These are phyloP conservation scores for Lecanicillium sp. DNA, from an alignment of 2,329 filamentous ascomycete species.

Conservation along the genomic window DNA sequence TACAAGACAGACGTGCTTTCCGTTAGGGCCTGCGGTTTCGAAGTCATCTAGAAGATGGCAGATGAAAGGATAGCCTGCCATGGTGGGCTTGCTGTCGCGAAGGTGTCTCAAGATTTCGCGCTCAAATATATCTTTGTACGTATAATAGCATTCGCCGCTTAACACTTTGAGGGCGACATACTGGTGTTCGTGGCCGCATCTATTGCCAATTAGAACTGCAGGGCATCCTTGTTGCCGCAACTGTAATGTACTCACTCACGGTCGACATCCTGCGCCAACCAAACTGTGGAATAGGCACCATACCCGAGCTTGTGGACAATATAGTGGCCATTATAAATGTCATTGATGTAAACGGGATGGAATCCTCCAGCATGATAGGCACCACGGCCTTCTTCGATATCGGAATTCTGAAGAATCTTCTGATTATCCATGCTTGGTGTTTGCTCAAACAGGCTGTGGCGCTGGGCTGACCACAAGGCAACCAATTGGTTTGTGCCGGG, in stretches of 20 bases:
- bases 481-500: too few relatives aligned
- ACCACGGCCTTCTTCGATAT: not conserved
- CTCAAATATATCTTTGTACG: conserved; percentile 16
- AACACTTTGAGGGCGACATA: conserved; percentile 25
- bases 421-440: not conserved
- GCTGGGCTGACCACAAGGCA: too few relatives aligned
- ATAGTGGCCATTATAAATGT: too few relatives aligned
- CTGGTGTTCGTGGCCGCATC: conserved; percentile 3
- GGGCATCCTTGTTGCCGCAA: not conserved
- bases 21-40: conserved; percentile 25
- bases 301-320: conserved; percentile 22
- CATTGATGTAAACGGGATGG: too few relatives aligned
- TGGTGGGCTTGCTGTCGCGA: conserved; percentile 13
- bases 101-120: conserved; percentile 19
- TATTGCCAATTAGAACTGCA: not conserved
- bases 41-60: conserved; percentile 22
- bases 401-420: not conserved
- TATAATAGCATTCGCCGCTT: conserved; percentile 15
- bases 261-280: conserved; percentile 17
- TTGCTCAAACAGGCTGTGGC: conserved; percentile 4
- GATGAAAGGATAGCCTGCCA: conserved; percentile 13
- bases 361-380: not conserved
- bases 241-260: not conserved
- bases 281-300: conserved; percentile 20
- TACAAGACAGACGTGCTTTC: conserved; percentile 25